Conservation (phyloP, 768 basidiomycete genomes). For the Tephrocybe sp. region DNA sequence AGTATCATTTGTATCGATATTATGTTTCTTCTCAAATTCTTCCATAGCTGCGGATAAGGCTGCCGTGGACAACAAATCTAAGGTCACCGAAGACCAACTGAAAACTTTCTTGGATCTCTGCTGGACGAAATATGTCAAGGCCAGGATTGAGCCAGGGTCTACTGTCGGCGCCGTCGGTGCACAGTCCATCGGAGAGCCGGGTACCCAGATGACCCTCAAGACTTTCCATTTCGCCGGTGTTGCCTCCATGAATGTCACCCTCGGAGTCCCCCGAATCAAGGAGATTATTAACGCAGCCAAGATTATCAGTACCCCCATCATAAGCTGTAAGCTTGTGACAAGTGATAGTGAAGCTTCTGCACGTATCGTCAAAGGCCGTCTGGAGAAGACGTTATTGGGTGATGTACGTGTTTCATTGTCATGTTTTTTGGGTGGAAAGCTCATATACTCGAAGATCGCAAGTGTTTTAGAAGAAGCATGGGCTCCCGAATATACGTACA, state of each 20-base stretch:
- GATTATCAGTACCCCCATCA: conserved; percentile 94
- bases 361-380: conserved; percentile 92
- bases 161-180: conserved; percentile 99
- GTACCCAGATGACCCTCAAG: conserved; percentile 99
- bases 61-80: conserved; percentile 86
- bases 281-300: conserved; percentile 99
- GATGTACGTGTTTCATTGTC: conserved; percentile 58
- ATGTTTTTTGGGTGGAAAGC: not conserved
- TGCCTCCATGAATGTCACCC: conserved; percentile 98
- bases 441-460: conserved; percentile 59
- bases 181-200: conserved; percentile 98
- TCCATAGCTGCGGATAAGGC: conserved; percentile 60
- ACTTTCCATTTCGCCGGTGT: conserved; percentile 99
- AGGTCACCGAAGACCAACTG: conserved; percentile 84
- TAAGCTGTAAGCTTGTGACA: conserved; percentile 91
- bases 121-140: conserved; percentile 90
- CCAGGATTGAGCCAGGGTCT: conserved; percentile 96
- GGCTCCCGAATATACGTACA: conserved; percentile 90
- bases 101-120: conserved; percentile 81
- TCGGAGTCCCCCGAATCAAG: conserved; percentile 99
- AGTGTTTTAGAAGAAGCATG: conserved; percentile 94
- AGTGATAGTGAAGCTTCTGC: conserved; percentile 89
- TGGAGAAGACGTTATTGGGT: conserved; percentile 93
- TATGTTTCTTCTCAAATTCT: conserved; percentile 3
- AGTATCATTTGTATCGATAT: conserved; percentile 19